A percentile compares a stretch with the other conserved stretches of the same genome.
These are phyloP conservation scores for Tuber borchii DNA, from an alignment of 495 filamentous ascomycete genomes.

Conservation along the genomic window DNA sequence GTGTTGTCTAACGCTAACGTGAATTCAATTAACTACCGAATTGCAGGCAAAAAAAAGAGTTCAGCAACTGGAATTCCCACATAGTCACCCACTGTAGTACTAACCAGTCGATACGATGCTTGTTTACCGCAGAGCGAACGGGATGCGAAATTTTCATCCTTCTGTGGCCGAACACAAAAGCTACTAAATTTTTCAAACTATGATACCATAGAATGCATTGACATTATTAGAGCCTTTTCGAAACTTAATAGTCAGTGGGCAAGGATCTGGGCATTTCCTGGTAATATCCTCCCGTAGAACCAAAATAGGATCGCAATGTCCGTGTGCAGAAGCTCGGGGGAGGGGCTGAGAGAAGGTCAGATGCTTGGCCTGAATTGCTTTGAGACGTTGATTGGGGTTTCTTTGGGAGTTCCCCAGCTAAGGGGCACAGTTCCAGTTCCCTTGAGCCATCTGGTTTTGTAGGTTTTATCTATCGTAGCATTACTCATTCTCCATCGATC, in stretches of 20 bases:
- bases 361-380: too few species aligned
- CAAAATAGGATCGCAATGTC: not conserved
- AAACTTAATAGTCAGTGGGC: not conserved
- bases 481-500: too few species aligned
- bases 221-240: not conserved
- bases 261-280: not conserved
- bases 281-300: not conserved
- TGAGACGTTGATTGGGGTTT: too few species aligned
- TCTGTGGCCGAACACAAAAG: not conserved
- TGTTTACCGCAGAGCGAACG: conserved; percentile 1
- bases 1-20: too few species aligned
- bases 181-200: not conserved
- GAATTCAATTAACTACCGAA: too few species aligned
- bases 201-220: not conserved
- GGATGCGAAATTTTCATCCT: conserved; percentile 3
- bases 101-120: not conserved
- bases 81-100: conserved; percentile 2
- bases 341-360: too few species aligned
- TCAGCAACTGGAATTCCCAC: not conserved
- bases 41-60: too few species aligned
- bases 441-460: not conserved
- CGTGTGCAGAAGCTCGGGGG: not conserved
- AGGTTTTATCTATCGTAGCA: not conserved
- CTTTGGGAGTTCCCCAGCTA: not conserved
- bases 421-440: not conserved